Evolutionary conservation across 257 asterid genomes (phyloP).

Genomic region (Solanum phureja): DNA sequence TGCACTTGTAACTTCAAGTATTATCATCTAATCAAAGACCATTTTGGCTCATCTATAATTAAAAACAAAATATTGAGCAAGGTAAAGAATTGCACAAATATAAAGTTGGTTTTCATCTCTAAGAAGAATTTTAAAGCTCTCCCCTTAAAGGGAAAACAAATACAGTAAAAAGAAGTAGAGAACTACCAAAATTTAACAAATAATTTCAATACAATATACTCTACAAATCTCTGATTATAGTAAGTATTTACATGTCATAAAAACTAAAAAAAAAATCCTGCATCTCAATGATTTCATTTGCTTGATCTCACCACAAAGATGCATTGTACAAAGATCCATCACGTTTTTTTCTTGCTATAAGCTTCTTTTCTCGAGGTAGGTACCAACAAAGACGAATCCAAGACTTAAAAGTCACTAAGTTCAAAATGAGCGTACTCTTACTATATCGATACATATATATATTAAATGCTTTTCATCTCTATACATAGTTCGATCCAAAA

Average conservation of each 20-base stretch:
- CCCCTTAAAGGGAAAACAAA: not conserved
- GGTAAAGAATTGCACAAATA: not conserved
- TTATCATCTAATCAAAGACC: too few relatives aligned
- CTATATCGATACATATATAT: not conserved
- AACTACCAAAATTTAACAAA: not conserved
- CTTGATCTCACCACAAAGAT: not conserved
- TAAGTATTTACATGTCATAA: not conserved
- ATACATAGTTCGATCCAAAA: not conserved
- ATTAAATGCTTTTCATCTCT: too few relatives aligned
- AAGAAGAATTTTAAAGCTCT: not conserved
- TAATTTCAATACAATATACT: not conserved
- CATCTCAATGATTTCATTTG: not conserved
- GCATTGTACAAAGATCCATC: not conserved
- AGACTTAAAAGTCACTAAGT: not conserved
- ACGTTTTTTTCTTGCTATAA: not conserved
- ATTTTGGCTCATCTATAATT: not conserved
- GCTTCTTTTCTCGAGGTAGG: not conserved
- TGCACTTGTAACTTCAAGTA: too few relatives aligned
- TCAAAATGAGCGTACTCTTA: not conserved
- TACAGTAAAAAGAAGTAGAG: not conserved
- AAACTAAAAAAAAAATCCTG: too few relatives aligned
- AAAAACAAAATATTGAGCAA: not conserved
- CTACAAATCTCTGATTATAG: not conserved
- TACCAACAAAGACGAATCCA: not conserved
- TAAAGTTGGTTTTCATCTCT: not conserved